Base-by-base conservation (phyloP, 371 early-diverging fungal species). In the Basidiobolus meristosporus region DNA sequence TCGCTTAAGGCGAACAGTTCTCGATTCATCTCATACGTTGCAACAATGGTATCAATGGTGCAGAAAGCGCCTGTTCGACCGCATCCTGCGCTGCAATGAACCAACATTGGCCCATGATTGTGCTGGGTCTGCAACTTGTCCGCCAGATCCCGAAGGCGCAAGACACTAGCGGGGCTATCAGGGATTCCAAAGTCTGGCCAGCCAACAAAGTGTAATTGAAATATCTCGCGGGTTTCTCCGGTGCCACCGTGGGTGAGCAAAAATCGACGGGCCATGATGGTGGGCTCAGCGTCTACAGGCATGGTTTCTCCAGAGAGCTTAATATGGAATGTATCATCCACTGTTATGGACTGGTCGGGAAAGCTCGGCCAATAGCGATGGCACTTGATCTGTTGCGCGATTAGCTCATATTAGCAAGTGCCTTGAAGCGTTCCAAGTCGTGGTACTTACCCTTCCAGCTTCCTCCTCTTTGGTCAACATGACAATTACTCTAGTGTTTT, bases 71-170 rank as follows among this genome's bases (percentile, higher is more conserved):
- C 98, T 0, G 98, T 88, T 38, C 98, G 68, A 7, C 98, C 98
- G 41, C 91, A 88, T 0, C 98, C 98, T 12, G 98, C 98, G 18
- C 80, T 75, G 50, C 98, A 97, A 49, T 98, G 98, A 0, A 97
- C 84, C 26, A 92, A 52, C 70, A 80, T 31, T 38, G 31, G 44
- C 40, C 18, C 35, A 36, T 54, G 50, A 36, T 31, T 38, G 31
- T 43, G 43, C 14, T 54, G 50, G 14, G 17, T 17, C 35, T 31
- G 68, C 70, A 15, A 63, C 50, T 17, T 57, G 45, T 40, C 73
- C 68, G 7, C 78, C 68, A 22, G 70, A 48, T 42, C 77, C 14
- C 80, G 54, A 14, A 80, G 53, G 37, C 60, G 53, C 2, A 82
- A 56, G 11, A 78, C 71, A 1, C 63, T 62, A 5, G 59, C 30